These are phyloP conservation scores for Manihot esculenta DNA, from an alignment of 441 rosid species.

Conservation along the genomic window DNA sequence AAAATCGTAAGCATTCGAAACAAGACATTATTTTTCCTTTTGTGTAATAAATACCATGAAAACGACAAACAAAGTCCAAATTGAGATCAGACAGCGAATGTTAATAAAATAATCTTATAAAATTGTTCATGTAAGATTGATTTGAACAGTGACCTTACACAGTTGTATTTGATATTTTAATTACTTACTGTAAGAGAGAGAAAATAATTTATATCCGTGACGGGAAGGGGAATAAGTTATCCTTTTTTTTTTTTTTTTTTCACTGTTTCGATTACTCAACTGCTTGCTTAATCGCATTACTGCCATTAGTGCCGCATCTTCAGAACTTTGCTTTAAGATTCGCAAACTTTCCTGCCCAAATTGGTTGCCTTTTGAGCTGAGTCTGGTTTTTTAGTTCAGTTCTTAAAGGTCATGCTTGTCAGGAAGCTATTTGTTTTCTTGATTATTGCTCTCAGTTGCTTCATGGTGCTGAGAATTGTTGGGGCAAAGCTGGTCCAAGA, in stretches of 20 bases:
- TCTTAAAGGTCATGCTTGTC: constrained; percentile 27
- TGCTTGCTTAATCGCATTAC: not conserved
- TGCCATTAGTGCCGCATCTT: not conserved
- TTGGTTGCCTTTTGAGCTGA: not conserved
- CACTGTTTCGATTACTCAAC: not conserved
- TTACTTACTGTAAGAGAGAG: too few relatives aligned
- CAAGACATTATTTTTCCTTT: too few relatives aligned
- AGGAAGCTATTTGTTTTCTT: constrained; percentile 35
- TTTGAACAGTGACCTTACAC: not conserved
- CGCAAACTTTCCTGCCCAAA: not conserved
- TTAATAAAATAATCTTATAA: too few relatives aligned
- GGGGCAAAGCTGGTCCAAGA: constrained; percentile 52
- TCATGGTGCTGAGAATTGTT: constrained; percentile 32
- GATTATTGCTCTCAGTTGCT: constrained; percentile 46
- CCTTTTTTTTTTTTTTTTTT: not conserved
- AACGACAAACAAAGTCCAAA: too few relatives aligned
- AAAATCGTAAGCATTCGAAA: too few relatives aligned
- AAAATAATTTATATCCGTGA: not conserved
- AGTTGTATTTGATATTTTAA: not conserved
- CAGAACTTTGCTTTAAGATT: not conserved
- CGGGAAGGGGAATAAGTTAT: not conserved
- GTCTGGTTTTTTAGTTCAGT: not conserved
- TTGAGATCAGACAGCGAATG: too few relatives aligned
- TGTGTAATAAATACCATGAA: too few relatives aligned
- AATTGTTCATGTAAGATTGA: too few relatives aligned